Conservation (phyloP, 2,329 filamentous ascomycete genomes). For the Drechslerella stenobrocha region DNA sequence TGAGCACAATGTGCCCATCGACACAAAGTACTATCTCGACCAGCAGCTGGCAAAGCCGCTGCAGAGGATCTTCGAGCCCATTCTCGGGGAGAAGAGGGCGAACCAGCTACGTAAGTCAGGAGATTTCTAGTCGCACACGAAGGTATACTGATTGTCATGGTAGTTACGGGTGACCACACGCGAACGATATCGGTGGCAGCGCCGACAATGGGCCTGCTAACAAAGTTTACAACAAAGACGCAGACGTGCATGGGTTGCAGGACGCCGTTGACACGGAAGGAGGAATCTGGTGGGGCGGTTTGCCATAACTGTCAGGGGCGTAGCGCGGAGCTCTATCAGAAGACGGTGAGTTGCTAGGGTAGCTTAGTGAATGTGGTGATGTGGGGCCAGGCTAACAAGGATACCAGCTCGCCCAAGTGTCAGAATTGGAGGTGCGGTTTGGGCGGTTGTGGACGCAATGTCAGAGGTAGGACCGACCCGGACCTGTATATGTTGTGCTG, state of each 20-base stretch:
- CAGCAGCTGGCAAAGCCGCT: constrained; percentile 97
- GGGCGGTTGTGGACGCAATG: constrained; percentile 96
- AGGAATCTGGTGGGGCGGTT: constrained; percentile 81
- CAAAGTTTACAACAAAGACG: constrained; percentile 99
- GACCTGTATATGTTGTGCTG: not conserved
- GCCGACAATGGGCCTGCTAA: constrained; percentile 85
- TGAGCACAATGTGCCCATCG: constrained; percentile 95
- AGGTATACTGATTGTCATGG: not conserved
- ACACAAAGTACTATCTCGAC: constrained; percentile 97
- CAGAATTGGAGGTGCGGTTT: constrained; percentile 90
- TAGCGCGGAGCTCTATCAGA: constrained; percentile 89
- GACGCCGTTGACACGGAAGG: constrained; percentile 80
- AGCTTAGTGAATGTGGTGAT: not conserved
- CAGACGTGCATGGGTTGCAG: constrained; percentile 99
- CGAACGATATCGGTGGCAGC: constrained; percentile 91
- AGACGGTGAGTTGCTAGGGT: constrained; percentile 60
- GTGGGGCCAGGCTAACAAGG: not conserved
- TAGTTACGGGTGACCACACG: constrained; percentile 84
- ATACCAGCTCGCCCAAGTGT: constrained; percentile 70
- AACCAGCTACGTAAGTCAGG: constrained; percentile 65
- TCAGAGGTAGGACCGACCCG: constrained; percentile 64
- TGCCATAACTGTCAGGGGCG: constrained; percentile 82
- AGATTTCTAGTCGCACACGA: not conserved
- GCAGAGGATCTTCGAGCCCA: constrained; percentile 94
- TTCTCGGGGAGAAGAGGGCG: constrained; percentile 89